phyloP scores from a whole-genome alignment of 2,329 filamentous ascomycete genomes.

The Metarhizium robertsii region DNA sequence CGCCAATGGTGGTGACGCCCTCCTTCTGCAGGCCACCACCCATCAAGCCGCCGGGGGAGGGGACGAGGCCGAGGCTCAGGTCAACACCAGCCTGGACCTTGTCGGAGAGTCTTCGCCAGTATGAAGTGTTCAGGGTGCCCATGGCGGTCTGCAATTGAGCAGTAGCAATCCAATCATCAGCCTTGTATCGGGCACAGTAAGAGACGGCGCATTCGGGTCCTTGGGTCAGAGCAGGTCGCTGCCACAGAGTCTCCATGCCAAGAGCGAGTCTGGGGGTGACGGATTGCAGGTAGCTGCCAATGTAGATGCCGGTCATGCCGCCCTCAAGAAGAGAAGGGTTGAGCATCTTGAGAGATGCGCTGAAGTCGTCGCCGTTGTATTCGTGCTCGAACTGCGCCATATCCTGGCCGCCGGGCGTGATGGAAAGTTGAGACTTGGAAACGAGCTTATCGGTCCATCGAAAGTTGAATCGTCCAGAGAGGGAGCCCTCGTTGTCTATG shows the following conservation, averaged over 20 bases:
- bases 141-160: constrained; percentile 76
- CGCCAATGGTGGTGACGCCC: constrained; percentile 81
- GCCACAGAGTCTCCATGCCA: constrained; percentile 89
- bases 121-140: constrained; percentile 80
- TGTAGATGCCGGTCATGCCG: constrained; percentile 86
- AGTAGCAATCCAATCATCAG: constrained; percentile 84
- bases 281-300: constrained; percentile 91
- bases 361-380: constrained; percentile 89
- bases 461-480: constrained; percentile 88
- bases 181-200: constrained; percentile 87
- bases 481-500: constrained; percentile 82
- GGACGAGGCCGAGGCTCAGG: constrained; percentile 76
- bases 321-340: constrained; percentile 94
- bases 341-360: constrained; percentile 82
- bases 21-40: constrained; percentile 71
- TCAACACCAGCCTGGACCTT: constrained; percentile 96
- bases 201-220: constrained; percentile 87
- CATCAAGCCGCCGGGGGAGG: constrained; percentile 59
- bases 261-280: constrained; percentile 79
- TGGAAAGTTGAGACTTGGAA: constrained; percentile 80
- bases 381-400: constrained; percentile 94
- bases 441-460: constrained; percentile 74
- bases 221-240: constrained; percentile 72
- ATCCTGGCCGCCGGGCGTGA: constrained; percentile 70
- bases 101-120: constrained; percentile 88